Evolutionary conservation across 306 rosid species (phyloP).

Genomic region (Vigna nakashimae): DNA sequence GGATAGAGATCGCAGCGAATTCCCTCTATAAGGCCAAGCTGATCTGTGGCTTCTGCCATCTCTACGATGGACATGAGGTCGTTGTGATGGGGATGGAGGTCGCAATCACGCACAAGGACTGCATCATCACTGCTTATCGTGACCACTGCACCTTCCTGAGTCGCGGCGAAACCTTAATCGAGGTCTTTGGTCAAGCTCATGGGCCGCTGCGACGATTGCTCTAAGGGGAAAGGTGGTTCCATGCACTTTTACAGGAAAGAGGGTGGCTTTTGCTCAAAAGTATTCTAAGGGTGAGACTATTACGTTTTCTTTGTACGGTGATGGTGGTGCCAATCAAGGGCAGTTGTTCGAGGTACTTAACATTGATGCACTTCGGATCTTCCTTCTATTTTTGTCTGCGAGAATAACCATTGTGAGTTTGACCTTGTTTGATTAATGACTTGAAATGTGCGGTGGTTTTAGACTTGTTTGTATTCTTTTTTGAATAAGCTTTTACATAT

Average conservation of each 20-base stretch:
- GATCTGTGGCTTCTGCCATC: slow-evolving; percentile 90
- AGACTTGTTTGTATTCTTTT: not conserved
- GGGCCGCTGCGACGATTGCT: slow-evolving; percentile 77
- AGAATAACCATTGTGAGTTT: slow-evolving; percentile 85
- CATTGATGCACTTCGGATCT: slow-evolving; percentile 84
- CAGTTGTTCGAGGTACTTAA: slow-evolving; percentile 91
- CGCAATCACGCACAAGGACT: slow-evolving; percentile 69
- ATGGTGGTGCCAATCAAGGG: slow-evolving; percentile 90
- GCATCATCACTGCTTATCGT: slow-evolving; percentile 76
- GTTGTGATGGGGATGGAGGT: slow-evolving; percentile 88
- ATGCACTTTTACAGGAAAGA: slow-evolving; percentile 84
- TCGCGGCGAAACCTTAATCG: slow-evolving; percentile 72
- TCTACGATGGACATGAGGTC: slow-evolving; percentile 92
- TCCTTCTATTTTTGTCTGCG: slow-evolving; percentile 83
- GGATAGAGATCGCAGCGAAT: slow-evolving; percentile 89
- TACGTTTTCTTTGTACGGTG: slow-evolving; percentile 74
- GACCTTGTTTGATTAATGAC: not conserved
- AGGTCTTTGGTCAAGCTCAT: slow-evolving; percentile 71
- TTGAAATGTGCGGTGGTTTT: not conserved
- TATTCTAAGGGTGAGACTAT: slow-evolving; percentile 73
- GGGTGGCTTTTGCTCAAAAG: slow-evolving; percentile 74
- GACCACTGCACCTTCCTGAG: slow-evolving; percentile 75
- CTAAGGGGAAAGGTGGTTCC: slow-evolving; percentile 82
- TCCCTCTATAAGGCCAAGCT: slow-evolving; percentile 87
- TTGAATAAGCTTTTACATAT: not conserved